Evolutionary conservation across 257 asterid genomes (phyloP), one percentile per base, ranked within the genome.

Genomic region (Solanum chilense): DNA sequence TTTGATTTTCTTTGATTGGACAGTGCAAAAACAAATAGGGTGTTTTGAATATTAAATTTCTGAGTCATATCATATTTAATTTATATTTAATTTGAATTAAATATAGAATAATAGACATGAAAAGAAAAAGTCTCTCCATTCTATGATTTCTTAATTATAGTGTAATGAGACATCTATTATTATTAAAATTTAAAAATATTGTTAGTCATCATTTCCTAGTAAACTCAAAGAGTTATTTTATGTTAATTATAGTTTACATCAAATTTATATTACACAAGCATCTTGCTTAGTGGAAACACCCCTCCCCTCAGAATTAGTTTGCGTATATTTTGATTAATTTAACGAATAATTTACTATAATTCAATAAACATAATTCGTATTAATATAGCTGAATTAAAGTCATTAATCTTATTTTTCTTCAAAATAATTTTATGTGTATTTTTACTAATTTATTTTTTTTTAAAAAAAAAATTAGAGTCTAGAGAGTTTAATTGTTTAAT

Each of bases 281-380:
- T 52, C 4, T 52, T 52, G 60, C 9, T 52, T 52, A 16, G 23
- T 15, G 23, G 9, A 2, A 49, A 13, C 2, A 0, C 60, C 9
- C 7, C 21, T 1, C 0, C 45, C 45, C 0, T 15, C 0, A 0
- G 5, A 56, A 56, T 56, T 33, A 71, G 5, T 18, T 20, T 21
- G 5, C 5, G 9, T 3, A 4, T 37, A 37, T 20, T 2, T 73
- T 73, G 49, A 37, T 10, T 35, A 73, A 20, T 35, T 70, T 10
- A 37, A 20, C 2, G 16, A 73, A 2, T 0, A 73, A 11, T 35
- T 69, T 33, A 0, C 0, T 16, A 33, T 0, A 33, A 33, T 16
- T 9, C 21, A 71, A 4, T 16, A 71, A 1, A 27, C 2, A 5
- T 68, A 29, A 3, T 52, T 70, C n/a, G 1, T 16, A 9, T 31